A percentile compares a stretch with the other conserved stretches of the same genome.
These are phyloP conservation scores for Ophiostoma angusticollis DNA, from an alignment of 2,329 filamentous ascomycete genomes.

Conservation along the genomic window DNA sequence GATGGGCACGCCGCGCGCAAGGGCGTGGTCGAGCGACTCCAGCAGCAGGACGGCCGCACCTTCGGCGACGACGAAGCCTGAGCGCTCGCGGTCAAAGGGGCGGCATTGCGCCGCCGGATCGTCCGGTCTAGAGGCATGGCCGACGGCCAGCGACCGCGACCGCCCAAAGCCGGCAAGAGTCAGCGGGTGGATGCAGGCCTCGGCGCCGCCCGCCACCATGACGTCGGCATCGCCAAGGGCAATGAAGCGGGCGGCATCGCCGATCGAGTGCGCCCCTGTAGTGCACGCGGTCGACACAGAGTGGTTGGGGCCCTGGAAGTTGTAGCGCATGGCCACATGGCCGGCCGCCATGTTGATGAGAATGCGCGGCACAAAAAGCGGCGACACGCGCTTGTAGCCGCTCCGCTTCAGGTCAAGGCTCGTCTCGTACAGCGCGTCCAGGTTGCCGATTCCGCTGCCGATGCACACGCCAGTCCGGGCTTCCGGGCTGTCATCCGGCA, in stretches of 20 bases:
- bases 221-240: constrained; percentile 83
- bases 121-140: not conserved
- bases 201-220: constrained; percentile 91
- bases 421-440: constrained; percentile 81
- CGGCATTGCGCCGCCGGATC: constrained; percentile 41
- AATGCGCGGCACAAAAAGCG: constrained; percentile 82
- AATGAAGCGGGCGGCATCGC: constrained; percentile 87
- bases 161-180: constrained; percentile 85
- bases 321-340: constrained; percentile 85
- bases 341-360: constrained; percentile 92
- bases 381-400: constrained; percentile 85
- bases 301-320: constrained; percentile 84
- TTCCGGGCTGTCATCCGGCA: constrained; percentile 36
- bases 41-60: constrained; percentile 79
- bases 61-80: constrained; percentile 87
- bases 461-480: constrained; percentile 82
- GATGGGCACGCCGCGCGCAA: constrained; percentile 61
- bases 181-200: constrained; percentile 90
- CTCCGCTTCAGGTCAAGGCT: constrained; percentile 61
- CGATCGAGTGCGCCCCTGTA: constrained; percentile 87
- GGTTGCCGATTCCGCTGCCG: constrained; percentile 88
- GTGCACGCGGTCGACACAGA: constrained; percentile 90
- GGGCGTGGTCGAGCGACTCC: constrained; percentile 84
- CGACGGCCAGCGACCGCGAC: constrained; percentile 63
- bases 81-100: constrained; percentile 69